These are phyloP conservation scores for Penicillium sp. DNA, from an alignment of 2,329 filamentous ascomycete species.

Conservation along the genomic window DNA sequence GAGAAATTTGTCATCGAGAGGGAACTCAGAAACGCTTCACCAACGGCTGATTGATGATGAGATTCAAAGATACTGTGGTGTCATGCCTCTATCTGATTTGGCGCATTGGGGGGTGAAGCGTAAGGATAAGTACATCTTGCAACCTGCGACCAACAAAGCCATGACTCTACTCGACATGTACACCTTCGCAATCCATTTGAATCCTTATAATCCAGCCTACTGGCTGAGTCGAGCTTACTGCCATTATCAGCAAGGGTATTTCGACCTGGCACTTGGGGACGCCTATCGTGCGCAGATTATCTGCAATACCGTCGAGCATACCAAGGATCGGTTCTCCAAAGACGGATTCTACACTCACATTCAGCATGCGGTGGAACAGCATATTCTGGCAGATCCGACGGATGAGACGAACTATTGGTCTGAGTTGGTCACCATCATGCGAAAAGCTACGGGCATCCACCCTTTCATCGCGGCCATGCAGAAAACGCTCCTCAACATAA, in stretches of 20 bases:
- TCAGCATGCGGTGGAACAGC: constrained; percentile 39
- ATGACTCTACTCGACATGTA: constrained; percentile 38
- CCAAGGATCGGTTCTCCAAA: constrained; percentile 22
- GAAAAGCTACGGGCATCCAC: constrained; percentile 31
- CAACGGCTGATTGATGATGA: constrained; percentile 28
- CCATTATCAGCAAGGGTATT: constrained; percentile 37
- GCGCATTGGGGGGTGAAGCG: constrained; percentile 33
- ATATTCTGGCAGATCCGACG: constrained; percentile 28
- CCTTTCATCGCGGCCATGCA: constrained; percentile 34
- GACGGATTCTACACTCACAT: constrained; percentile 34
- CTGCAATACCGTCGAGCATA: constrained; percentile 32
- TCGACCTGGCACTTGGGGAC: constrained; percentile 43
- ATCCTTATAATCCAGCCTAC: constrained; percentile 43
- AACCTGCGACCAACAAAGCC: constrained; percentile 14
- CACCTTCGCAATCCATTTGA: constrained; percentile 39
- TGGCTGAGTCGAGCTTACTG: constrained; percentile 43
- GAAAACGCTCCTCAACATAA: constrained; percentile 35
- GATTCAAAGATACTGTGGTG: constrained; percentile 16
- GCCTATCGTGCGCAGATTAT: constrained; percentile 41
- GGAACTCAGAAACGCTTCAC: constrained; percentile 20
- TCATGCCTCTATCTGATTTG: constrained; percentile 31
- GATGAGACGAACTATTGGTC: constrained; percentile 10
- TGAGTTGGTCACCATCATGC: constrained; percentile 22
- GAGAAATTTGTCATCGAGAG: constrained; percentile 15
- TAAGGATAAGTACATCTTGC: constrained; percentile 14